Conservation (phyloP, 2,329 filamentous ascomycete genomes). For the Penicillium sp. region DNA sequence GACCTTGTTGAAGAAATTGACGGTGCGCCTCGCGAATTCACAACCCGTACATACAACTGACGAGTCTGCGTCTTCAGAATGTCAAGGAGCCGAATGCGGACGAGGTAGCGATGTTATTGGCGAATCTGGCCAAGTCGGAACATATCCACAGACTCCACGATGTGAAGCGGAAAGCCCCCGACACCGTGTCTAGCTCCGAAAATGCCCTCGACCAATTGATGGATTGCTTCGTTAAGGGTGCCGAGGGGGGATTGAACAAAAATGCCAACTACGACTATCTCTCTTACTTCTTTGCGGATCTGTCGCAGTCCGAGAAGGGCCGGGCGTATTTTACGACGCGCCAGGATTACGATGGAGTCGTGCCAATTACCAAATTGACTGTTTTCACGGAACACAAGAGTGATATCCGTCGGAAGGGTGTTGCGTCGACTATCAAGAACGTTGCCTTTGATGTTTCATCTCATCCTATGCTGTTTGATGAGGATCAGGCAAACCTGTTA, state of each 20-base stretch:
- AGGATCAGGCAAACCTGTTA: slow-evolving; percentile 70
- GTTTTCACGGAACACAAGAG: slow-evolving; percentile 92
- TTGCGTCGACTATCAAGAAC: slow-evolving; percentile 95
- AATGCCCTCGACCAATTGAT: slow-evolving; percentile 82
- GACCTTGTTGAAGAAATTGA: slow-evolving; percentile 64
- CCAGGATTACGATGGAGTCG: slow-evolving; percentile 70
- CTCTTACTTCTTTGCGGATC: slow-evolving; percentile 86
- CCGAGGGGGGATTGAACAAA: slow-evolving; percentile 75
- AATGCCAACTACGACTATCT: slow-evolving; percentile 86
- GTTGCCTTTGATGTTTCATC: slow-evolving; percentile 73
- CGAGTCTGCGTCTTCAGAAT: slow-evolving; percentile 21
- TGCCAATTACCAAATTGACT: slow-evolving; percentile 86
- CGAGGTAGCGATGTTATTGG: slow-evolving; percentile 81
- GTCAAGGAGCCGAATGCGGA: slow-evolving; percentile 72
- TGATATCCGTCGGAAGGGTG: slow-evolving; percentile 77
- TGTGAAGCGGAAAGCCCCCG: slow-evolving; percentile 62
- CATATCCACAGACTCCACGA: slow-evolving; percentile 62
- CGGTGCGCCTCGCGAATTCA: slow-evolving; percentile 55
- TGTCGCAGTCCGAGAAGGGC: slow-evolving; percentile 73
- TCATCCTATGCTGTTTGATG: slow-evolving; percentile 64
- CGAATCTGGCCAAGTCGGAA: slow-evolving; percentile 82
- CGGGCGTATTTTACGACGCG: slow-evolving; percentile 67
- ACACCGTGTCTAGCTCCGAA: slow-evolving; percentile 64
- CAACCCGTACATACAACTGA: not conserved
- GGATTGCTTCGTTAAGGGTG: slow-evolving; percentile 92